These are phyloP conservation scores for Monosporozyma solicola DNA, from an alignment of 805 yeast genomes.

Conservation along the genomic window DNA sequence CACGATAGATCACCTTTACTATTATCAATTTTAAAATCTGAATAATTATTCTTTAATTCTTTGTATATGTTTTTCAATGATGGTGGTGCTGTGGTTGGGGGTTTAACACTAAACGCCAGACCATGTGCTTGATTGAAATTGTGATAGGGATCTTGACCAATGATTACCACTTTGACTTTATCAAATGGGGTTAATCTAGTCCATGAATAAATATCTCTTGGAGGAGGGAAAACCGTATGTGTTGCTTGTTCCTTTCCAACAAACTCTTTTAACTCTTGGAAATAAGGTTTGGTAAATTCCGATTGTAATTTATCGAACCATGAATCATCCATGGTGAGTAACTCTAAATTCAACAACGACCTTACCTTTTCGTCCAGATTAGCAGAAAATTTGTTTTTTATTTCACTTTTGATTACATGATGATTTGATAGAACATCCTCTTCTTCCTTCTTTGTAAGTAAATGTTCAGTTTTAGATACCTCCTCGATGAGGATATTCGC, in stretches of 20 bases:
- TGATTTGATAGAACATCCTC: background rate
- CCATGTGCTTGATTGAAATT: conserved; percentile 93
- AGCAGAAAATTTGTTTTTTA: background rate
- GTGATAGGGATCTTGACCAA: conserved; percentile 98
- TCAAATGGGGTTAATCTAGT: conserved; percentile 72
- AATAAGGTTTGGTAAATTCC: conserved; percentile 81
- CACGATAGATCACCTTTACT: conserved; percentile 50
- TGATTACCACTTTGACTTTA: conserved; percentile 62
- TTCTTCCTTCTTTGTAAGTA: background rate
- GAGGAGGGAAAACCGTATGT: conserved; percentile 68
- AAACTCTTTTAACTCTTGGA: conserved; percentile 60
- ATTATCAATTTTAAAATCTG: conserved; percentile 51
- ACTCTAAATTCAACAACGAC: conserved; percentile 37
- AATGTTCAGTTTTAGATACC: background rate
- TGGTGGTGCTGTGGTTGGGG: conserved; percentile 82
- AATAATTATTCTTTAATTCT: conserved; percentile 61
- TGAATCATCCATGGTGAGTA: conserved; percentile 56
- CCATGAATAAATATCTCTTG: conserved; percentile 80
- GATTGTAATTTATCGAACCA: conserved; percentile 67
- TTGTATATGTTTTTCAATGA: conserved; percentile 83
- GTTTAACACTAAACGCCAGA: conserved; percentile 81
- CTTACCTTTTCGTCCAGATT: conserved; percentile 1
- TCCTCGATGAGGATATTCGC: background rate
- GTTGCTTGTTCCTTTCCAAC: conserved; percentile 38
- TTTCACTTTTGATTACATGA: background rate